Base-by-base conservation (phyloP, 805 yeast genomes). In the Cyberlindnera nakhonratchasimensis region DNA sequence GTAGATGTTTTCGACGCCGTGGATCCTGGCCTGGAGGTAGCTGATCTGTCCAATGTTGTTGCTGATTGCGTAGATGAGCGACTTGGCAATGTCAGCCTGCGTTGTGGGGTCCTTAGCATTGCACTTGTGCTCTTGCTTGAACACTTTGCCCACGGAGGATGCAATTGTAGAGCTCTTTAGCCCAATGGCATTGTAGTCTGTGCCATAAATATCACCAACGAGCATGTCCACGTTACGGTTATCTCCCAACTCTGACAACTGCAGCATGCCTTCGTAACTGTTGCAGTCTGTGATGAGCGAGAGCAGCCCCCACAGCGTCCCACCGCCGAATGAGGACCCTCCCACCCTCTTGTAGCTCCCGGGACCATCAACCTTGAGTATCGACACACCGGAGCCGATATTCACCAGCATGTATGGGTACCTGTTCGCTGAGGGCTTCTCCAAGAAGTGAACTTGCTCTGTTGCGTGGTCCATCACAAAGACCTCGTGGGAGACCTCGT, bases 41-140 rank as follows among this genome's bases (percentile, higher is more conserved):
- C 96, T 91, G 54, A 91, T 88, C 64, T 91, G 99, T 1, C 98
- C 98, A 47, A 91, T 91, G 65, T 91, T 91, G 66, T 91, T 91
- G n/a, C 95, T 86, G 3, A 90, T 76, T 29, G 96, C 95, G 59
- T 86, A 90, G 32, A 91, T 71, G 45, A 91, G 65, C 22, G 96
- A 85, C 50, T 95, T 76, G 11, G 95, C 85, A 37, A 93, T 89
- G 63, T 91, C 99, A 39, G 82, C 81, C 44, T 44, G 37, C 6
- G 40, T 39, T 30, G 46, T 39, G 7, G 32, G 35, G 36, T 24
- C 37, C 46, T 58, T 51, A 64, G 62, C 31, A 69, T 51, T 45
- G 43, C 41, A 66, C 42, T 65, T 24, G 56, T 40, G 38, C n/a
- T 47, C 44, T 35, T 72, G 66, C 61, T 87, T 87, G 69, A 91